phyloP scores from a whole-genome alignment of 495 filamentous ascomycete species.

The Lindgomyces ingoldianus region DNA sequence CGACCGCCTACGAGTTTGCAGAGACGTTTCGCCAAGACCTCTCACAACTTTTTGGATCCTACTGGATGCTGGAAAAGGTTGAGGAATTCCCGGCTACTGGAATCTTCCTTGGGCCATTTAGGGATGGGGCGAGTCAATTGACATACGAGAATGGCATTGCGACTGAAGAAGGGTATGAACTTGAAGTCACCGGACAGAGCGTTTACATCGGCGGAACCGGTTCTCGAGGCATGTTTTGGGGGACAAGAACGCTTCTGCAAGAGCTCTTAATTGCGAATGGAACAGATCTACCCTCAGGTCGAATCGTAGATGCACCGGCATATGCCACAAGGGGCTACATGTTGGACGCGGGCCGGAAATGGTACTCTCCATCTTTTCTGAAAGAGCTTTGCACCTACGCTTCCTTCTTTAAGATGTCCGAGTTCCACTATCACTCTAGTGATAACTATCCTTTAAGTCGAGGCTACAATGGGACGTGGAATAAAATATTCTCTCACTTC shows the following conservation, averaged over 20 bases:
- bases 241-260: slow-evolving; percentile 56
- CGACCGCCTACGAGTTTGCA: slow-evolving; percentile 53
- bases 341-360: slow-evolving; percentile 59
- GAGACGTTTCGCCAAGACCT: slow-evolving; percentile 52
- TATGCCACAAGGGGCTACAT: slow-evolving; percentile 55
- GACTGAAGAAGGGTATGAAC: slow-evolving; percentile 54
- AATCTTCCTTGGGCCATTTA: slow-evolving; percentile 42
- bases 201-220: slow-evolving; percentile 52
- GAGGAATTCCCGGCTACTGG: slow-evolving; percentile 41
- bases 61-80: slow-evolving; percentile 41
- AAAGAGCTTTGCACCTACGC: slow-evolving; percentile 61
- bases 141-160: slow-evolving; percentile 51
- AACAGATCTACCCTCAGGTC: slow-evolving; percentile 42
- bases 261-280: slow-evolving; percentile 45
- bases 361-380: slow-evolving; percentile 55
- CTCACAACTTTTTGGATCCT: slow-evolving; percentile 42
- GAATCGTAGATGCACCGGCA: slow-evolving; percentile 50
- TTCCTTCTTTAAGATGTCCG: slow-evolving; percentile 58
- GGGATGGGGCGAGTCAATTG: slow-evolving; percentile 33
- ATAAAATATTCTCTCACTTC: slow-evolving; percentile 57
- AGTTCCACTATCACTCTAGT: slow-evolving; percentile 60
- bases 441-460: slow-evolving; percentile 60
- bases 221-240: slow-evolving; percentile 58
- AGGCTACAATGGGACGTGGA: slow-evolving; percentile 54
- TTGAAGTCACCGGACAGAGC: slow-evolving; percentile 41